These are phyloP conservation scores for Fusarium citri DNA, from an alignment of 2,329 filamentous ascomycete species.

Conservation along the genomic window DNA sequence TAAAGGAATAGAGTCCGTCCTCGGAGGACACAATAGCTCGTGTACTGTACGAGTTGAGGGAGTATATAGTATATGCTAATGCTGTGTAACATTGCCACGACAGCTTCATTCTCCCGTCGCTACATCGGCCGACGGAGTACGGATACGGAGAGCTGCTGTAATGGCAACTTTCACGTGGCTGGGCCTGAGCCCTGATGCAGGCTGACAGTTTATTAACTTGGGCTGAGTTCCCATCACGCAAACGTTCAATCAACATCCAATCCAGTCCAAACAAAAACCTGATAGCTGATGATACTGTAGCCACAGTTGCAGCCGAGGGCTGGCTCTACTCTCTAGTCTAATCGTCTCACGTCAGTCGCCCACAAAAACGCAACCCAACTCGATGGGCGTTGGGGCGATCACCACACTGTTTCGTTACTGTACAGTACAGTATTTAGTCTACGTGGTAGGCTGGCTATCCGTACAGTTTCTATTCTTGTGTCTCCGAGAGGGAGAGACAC, in stretches of 20 bases:
- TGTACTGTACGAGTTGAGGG: slow-evolving; percentile 13
- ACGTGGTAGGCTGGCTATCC: slow-evolving; percentile 11
- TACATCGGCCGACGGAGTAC: slow-evolving; percentile 16
- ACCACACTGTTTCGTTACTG: slow-evolving; percentile 2
- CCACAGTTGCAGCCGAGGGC: slow-evolving; percentile 22
- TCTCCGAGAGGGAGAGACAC: not conserved
- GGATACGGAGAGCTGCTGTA: slow-evolving; percentile 4
- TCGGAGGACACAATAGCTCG: slow-evolving; percentile 1
- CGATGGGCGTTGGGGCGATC: slow-evolving; percentile 20
- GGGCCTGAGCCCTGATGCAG: slow-evolving; percentile 8
- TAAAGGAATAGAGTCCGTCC: not conserved
- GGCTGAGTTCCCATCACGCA: slow-evolving; percentile 7
- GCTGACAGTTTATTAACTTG: slow-evolving; percentile 19
- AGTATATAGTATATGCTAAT: slow-evolving; percentile 1
- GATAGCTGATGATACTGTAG: slow-evolving; percentile 1
- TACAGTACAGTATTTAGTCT: not conserved
- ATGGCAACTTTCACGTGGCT: slow-evolving; percentile 18
- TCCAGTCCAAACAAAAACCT: not conserved
- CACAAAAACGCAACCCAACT: slow-evolving; percentile 1
- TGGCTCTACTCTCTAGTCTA: slow-evolving; percentile 9
- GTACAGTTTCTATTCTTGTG: slow-evolving; percentile 29
- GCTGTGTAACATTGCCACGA: slow-evolving; percentile 21
- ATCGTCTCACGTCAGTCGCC: slow-evolving; percentile 38
- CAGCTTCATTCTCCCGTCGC: slow-evolving; percentile 24
- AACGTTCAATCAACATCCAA: slow-evolving; percentile 15